Evolutionary conservation across 2,329 filamentous ascomycete genomes (phyloP).

Genomic region (Cryphonectria carpinicola): DNA sequence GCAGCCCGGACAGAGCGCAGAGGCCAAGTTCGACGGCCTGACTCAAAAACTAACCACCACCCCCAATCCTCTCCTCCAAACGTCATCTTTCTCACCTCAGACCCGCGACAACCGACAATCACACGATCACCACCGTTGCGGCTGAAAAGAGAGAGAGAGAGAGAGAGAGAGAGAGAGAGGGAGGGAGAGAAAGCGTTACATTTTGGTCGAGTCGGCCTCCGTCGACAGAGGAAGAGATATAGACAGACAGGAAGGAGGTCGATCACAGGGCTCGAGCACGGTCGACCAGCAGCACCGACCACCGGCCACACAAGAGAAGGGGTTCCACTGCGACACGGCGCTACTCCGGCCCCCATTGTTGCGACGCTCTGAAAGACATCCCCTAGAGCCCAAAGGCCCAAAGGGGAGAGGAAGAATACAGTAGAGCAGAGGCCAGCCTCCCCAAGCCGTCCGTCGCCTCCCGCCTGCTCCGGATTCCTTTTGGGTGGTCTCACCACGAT

Average conservation of each 20-base stretch:
- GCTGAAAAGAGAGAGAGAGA: neutral
- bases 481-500: conserved; percentile 8
- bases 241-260: neutral
- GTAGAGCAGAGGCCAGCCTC: conserved; percentile 17
- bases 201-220: neutral
- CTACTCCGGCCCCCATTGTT: conserved; percentile 24
- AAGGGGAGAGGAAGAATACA: conserved; percentile 18
- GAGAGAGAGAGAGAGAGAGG: neutral
- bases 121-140: neutral
- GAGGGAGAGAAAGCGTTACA: neutral
- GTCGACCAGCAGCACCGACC: conserved; percentile 6
- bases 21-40: conserved; percentile 25
- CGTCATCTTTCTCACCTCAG: conserved; percentile 23
- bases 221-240: neutral
- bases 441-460: conserved; percentile 16
- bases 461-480: neutral
- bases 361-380: conserved; percentile 13
- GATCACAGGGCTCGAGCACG: neutral
- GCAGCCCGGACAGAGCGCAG: neutral
- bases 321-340: conserved; percentile 27
- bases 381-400: neutral
- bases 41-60: conserved; percentile 27
- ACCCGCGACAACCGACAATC: neutral
- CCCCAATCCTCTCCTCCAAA: conserved; percentile 24
- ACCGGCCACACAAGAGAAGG: neutral